These are phyloP conservation scores for Fusarium anguioides DNA, from an alignment of 2,329 filamentous ascomycete species.

Conservation along the genomic window DNA sequence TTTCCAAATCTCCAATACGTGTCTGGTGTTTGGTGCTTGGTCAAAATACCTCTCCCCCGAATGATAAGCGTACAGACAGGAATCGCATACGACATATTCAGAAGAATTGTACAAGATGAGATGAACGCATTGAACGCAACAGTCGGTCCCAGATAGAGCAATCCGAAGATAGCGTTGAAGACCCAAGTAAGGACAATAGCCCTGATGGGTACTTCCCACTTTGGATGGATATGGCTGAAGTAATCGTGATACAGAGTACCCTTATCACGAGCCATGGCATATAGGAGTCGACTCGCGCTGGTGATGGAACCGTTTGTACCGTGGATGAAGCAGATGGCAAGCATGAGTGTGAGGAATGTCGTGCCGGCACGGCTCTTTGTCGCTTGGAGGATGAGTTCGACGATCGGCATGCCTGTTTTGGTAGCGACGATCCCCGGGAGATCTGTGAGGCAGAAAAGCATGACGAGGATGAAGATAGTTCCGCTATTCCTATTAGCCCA, in stretches of 20 bases:
- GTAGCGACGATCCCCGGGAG: slow-evolving; percentile 48
- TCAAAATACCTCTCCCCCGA: slow-evolving; percentile 7
- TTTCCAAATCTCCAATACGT: slow-evolving; percentile 27
- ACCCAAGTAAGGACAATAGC: slow-evolving; percentile 24
- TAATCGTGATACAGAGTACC: slow-evolving; percentile 22
- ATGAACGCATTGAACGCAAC: slow-evolving; percentile 38
- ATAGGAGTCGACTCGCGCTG: slow-evolving; percentile 56
- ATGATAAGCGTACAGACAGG: slow-evolving; percentile 28
- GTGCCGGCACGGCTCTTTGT: slow-evolving; percentile 54
- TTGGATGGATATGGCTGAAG: slow-evolving; percentile 29
- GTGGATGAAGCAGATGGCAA: slow-evolving; percentile 58
- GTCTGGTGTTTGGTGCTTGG: not conserved
- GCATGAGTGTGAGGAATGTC: slow-evolving; percentile 54
- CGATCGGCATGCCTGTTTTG: slow-evolving; percentile 56
- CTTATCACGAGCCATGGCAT: slow-evolving; percentile 45
- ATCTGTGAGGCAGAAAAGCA: slow-evolving; percentile 56
- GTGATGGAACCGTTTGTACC: slow-evolving; percentile 59
- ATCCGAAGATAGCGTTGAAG: slow-evolving; percentile 33
- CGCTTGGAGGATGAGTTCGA: slow-evolving; percentile 57
- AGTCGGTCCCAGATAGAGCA: slow-evolving; percentile 31
- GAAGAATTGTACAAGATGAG: slow-evolving; percentile 35
- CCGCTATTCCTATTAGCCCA: slow-evolving; percentile 41
- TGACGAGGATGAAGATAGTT: slow-evolving; percentile 53
- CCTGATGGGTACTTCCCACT: slow-evolving; percentile 26
- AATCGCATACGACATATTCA: slow-evolving; percentile 37